phyloP scores from a whole-genome alignment of 768 basidiomycete genomes.

The Sarcodon sp. region DNA sequence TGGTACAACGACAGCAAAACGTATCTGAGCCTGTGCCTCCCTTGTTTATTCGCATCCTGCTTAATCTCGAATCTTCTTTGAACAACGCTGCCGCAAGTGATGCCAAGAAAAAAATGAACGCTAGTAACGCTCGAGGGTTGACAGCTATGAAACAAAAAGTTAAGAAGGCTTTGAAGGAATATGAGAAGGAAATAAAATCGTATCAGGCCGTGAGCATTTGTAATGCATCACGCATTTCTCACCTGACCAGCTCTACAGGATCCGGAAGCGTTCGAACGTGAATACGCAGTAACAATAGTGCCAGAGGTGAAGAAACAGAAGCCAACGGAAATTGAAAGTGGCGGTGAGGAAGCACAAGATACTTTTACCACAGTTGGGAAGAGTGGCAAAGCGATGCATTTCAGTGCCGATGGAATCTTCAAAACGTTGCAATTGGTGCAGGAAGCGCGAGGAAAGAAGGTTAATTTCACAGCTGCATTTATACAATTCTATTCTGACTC shows the following conservation, averaged over 20 bases:
- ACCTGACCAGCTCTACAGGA: constrained; percentile 36
- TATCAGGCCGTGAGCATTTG: constrained; percentile 56
- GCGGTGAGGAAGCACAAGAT: constrained; percentile 35
- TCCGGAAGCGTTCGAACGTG: constrained; percentile 75
- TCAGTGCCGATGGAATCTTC: constrained; percentile 78
- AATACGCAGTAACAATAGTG: constrained; percentile 44
- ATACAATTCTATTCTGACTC: background rate
- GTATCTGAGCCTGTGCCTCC: constrained; percentile 78
- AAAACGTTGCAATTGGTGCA: constrained; percentile 86
- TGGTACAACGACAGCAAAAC: constrained; percentile 82
- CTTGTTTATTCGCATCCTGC: constrained; percentile 68
- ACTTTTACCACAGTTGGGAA: constrained; percentile 87
- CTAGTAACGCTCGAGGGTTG: constrained; percentile 83
- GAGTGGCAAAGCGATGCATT: constrained; percentile 74
- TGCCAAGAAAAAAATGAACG: constrained; percentile 94
- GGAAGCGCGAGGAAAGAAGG: constrained; percentile 95
- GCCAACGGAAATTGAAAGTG: constrained; percentile 25
- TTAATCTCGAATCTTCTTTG: constrained; percentile 65
- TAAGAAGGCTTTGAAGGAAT: constrained; percentile 82
- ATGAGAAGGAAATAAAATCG: constrained; percentile 67
- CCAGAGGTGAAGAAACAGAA: constrained; percentile 26
- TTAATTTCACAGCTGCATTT: constrained; percentile 17
- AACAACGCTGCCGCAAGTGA: constrained; percentile 68
- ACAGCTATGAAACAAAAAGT: constrained; percentile 98
- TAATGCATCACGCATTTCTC: background rate